Evolutionary conservation across 352 stramenopile species (phyloP).

Genomic region (Blastocystis sp.): DNA sequence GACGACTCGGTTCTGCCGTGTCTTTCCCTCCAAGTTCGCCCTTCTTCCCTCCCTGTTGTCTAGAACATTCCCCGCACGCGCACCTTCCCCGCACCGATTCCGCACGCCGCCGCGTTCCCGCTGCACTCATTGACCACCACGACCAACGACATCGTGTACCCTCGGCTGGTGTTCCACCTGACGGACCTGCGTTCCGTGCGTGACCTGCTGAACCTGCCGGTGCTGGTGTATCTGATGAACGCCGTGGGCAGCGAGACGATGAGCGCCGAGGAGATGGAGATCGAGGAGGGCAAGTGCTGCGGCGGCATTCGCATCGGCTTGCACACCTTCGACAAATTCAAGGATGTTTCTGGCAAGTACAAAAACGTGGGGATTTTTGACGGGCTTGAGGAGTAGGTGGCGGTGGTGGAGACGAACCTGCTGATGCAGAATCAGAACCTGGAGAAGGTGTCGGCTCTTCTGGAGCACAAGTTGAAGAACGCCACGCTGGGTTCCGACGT

Average conservation of each 20-base stretch:
- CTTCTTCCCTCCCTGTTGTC: not conserved
- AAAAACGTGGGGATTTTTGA: not conserved
- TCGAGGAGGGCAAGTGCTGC: conserved; percentile 15
- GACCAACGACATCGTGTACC: conserved; percentile 44
- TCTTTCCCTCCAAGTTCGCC: not conserved
- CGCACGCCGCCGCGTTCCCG: not conserved
- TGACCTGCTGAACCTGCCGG: conserved; percentile 45
- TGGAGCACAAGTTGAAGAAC: not conserved
- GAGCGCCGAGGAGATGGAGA: conserved; percentile 42
- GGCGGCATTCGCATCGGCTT: conserved; percentile 45
- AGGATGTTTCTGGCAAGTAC: conserved; percentile 23
- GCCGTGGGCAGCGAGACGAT: conserved; percentile 17
- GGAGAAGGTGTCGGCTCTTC: conserved; percentile 25
- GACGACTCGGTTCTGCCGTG: conserved; percentile 33
- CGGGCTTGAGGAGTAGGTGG: not conserved
- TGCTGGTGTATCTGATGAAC: conserved; percentile 40
- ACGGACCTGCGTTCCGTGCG: not conserved
- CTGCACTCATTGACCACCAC: conserved; percentile 37
- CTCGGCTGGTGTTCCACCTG: conserved; percentile 32
- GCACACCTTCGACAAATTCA: conserved; percentile 9
- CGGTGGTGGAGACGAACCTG: conserved; percentile 9
- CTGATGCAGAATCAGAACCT: conserved; percentile 44
- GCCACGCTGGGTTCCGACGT: not conserved
- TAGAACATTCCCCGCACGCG: conserved; percentile 41
- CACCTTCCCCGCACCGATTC: not conserved